These are phyloP conservation scores for Handroanthus guayacan DNA, from an alignment of 257 asterid genomes.

Conservation along the genomic window DNA sequence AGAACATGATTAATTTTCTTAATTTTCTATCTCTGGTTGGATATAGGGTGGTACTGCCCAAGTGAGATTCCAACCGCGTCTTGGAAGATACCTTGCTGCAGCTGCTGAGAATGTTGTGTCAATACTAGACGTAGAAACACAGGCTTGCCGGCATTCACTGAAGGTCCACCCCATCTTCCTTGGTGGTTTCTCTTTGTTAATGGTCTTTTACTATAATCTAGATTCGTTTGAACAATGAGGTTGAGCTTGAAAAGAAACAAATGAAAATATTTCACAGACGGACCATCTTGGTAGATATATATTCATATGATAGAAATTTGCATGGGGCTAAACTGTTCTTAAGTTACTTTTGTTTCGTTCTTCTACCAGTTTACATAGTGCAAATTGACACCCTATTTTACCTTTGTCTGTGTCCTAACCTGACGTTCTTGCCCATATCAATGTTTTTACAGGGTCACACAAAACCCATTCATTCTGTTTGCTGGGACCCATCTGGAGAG, in stretches of 20 bases:
- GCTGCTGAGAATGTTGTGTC: constrained; percentile 93
- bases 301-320: too few relatives aligned
- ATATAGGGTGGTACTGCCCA: constrained; percentile 84
- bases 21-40: constrained; percentile 33
- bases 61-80: constrained; percentile 95
- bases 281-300: too few relatives aligned
- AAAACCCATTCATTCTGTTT: constrained; percentile 66
- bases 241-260: too few relatives aligned
- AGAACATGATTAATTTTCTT: constrained; percentile 14
- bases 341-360: not conserved
- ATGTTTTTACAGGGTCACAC: constrained; percentile 69
- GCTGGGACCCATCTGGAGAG: constrained; percentile 96
- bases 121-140: constrained; percentile 83
- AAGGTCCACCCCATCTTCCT: constrained; percentile 52
- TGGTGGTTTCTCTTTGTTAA: not conserved
- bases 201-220: not conserved
- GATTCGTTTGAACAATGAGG: too few relatives aligned
- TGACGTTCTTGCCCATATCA: not conserved
- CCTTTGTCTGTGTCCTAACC: not conserved
- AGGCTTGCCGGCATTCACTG: constrained; percentile 74
- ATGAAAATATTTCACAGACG: too few relatives aligned
- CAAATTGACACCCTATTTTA: not conserved
- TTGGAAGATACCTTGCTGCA: constrained; percentile 92
- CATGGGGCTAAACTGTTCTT: not conserved
- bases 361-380: not conserved